A percentile compares a stretch with the other conserved stretches of the same genome.
phyloP scores from a whole-genome alignment of 352 stramenopile genomes.

The Phytophthora idaei region DNA sequence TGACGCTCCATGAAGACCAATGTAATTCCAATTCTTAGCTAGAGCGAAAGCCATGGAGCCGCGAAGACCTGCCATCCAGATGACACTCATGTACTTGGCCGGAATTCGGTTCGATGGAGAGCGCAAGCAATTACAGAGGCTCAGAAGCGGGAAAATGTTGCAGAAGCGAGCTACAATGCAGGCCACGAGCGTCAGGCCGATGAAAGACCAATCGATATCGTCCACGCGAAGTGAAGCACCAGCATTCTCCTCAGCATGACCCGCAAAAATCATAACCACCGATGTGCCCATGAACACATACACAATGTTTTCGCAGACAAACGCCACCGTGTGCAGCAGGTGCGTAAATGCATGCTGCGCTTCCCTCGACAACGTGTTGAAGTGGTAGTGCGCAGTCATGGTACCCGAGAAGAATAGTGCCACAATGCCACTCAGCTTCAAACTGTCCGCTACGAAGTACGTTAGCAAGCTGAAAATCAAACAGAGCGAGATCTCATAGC shows the following conservation, averaged over 20 bases:
- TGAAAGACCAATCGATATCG: slow-evolving; percentile 85
- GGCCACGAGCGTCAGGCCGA: slow-evolving; percentile 72
- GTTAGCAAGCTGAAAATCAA: slow-evolving; percentile 88
- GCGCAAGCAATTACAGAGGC: slow-evolving; percentile 74
- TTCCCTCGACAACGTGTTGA: slow-evolving; percentile 82
- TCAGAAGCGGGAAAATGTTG: slow-evolving; percentile 81
- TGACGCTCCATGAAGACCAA: slow-evolving; percentile 64
- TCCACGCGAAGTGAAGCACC: slow-evolving; percentile 69
- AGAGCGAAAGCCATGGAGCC: slow-evolving; percentile 94
- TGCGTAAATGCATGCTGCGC: slow-evolving; percentile 87
- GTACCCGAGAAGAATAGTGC: slow-evolving; percentile 93
- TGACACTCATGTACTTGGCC: slow-evolving; percentile 78
- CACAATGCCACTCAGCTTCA: slow-evolving; percentile 92
- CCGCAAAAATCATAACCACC: slow-evolving; percentile 83
- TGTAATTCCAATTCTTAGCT: slow-evolving; percentile 86
- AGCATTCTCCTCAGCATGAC: slow-evolving; percentile 61
- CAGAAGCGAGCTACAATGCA: slow-evolving; percentile 74
- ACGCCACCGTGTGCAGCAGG: slow-evolving; percentile 80
- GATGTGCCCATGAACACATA: slow-evolving; percentile 90
- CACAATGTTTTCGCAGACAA: slow-evolving; percentile 84
- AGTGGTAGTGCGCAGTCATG: slow-evolving; percentile 89
- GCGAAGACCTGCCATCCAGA: slow-evolving; percentile 94
- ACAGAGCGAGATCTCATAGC: slow-evolving; percentile 88
- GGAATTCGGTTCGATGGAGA: slow-evolving; percentile 62
- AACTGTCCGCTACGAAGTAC: slow-evolving; percentile 81